Percentiles rank a stretch among this genome's conserved stretches.
phyloP scores from a whole-genome alignment of 1,284 basidiomycete genomes.

The Calocybe gambosa region DNA sequence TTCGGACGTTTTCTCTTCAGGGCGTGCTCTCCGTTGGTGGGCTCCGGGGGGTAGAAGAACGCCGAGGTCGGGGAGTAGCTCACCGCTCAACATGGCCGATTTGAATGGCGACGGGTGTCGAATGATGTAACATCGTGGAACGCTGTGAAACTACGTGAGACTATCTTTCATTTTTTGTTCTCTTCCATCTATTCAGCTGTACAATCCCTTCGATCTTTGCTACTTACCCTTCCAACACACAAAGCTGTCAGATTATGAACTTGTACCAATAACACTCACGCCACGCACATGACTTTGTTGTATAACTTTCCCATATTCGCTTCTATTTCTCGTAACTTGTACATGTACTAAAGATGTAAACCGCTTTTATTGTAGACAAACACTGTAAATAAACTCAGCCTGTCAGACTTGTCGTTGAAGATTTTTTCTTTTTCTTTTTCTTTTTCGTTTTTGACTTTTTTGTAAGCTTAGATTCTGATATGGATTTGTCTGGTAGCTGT shows the following conservation, averaged over 20 bases:
- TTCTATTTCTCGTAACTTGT: background rate
- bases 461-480: constrained; percentile 6
- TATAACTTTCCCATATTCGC: background rate
- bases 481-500: constrained; percentile 7
- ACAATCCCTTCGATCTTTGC: constrained; percentile 4
- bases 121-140: constrained; percentile 28
- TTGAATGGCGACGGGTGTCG: constrained; percentile 34
- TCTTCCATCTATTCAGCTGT: constrained; percentile 8
- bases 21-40: constrained; percentile 33
- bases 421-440: constrained; percentile 20
- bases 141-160: background rate
- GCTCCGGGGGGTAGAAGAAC: constrained; percentile 31
- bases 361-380: constrained; percentile 1
- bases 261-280: constrained; percentile 1
- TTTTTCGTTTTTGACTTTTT: constrained; percentile 23
- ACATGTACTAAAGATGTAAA: background rate
- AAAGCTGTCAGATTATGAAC: constrained; percentile 1
- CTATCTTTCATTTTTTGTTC: constrained; percentile 10
- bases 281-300: background rate
- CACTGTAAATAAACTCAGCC: too few species aligned
- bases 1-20: constrained; percentile 9
- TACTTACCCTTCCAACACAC: background rate
- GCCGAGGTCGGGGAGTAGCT: constrained; percentile 27
- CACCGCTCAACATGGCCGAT: constrained; percentile 30
- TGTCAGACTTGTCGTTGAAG: background rate